phyloP scores from a whole-genome alignment of 345 rosid species.

The Turnera subulata region DNA sequence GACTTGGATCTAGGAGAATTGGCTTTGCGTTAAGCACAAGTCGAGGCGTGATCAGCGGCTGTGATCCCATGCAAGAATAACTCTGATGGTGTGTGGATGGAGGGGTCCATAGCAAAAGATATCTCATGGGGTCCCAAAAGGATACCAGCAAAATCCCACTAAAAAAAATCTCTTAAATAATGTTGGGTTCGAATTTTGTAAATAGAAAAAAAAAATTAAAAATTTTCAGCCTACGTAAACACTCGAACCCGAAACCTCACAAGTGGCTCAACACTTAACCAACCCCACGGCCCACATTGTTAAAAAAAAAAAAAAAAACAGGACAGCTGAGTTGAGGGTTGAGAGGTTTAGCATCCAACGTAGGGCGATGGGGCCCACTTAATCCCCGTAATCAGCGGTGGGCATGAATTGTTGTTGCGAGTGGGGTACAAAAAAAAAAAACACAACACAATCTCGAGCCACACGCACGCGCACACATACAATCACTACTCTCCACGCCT shows the following conservation, averaged over 20 bases:
- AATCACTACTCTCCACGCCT: constrained; percentile 22
- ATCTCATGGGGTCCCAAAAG: constrained; percentile 20
- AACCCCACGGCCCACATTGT: too few species aligned
- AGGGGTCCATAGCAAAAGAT: constrained; percentile 12
- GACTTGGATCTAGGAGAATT: neutral
- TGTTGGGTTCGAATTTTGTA: too few species aligned
- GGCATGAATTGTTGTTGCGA: constrained; percentile 13
- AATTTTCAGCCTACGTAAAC: too few species aligned
- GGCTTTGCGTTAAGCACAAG: constrained; percentile 12
- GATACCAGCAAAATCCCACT: constrained; percentile 15
- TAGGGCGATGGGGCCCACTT: constrained; percentile 26
- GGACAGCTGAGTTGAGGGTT: neutral
- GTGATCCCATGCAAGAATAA: too few species aligned
- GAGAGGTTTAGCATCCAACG: constrained; percentile 23
- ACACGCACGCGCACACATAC: constrained; percentile 41
- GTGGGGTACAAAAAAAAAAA: constrained; percentile 11
- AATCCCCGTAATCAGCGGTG: constrained; percentile 38
- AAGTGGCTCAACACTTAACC: too few species aligned
- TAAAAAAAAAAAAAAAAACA: too few species aligned
- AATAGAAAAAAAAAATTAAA: too few species aligned
- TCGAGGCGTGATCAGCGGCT: constrained; percentile 34
- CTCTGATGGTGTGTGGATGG: neutral
- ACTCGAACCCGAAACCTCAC: too few species aligned
- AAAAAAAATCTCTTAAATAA: too few species aligned
- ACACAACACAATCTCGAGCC: constrained; percentile 40